Percentiles rank a stretch among this genome's conserved stretches.
Evolutionary conservation across 768 basidiomycete genomes (phyloP).

Genomic region (Termitomyces heimii): DNA sequence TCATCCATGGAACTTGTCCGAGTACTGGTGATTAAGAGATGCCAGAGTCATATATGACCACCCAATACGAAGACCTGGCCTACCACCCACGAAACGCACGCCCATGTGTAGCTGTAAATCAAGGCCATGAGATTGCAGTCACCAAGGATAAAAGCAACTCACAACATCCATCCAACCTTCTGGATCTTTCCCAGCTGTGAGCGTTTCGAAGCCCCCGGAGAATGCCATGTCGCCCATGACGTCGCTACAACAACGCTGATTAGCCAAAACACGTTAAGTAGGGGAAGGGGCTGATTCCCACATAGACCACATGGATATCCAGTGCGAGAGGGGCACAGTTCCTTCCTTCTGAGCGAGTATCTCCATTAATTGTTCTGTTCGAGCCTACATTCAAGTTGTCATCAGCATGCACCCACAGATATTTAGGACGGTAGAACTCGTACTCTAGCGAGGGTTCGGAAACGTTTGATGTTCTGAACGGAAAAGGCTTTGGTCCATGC

Average conservation of each 20-base stretch:
- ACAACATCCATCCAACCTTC: slow-evolving; percentile 21
- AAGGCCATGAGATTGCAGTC: not conserved
- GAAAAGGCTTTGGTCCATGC: not conserved
- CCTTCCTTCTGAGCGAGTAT: not conserved
- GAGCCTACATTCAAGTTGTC: not conserved
- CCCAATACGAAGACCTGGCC: not conserved
- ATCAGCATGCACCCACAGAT: not conserved
- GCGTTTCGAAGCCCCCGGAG: slow-evolving; percentile 20
- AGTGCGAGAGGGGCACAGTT: slow-evolving; percentile 11
- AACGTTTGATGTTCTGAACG: not conserved
- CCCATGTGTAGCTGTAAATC: slow-evolving; percentile 14
- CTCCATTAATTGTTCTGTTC: not conserved
- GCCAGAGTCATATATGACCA: not conserved
- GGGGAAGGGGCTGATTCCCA: slow-evolving; percentile 3
- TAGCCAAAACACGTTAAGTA: not conserved
- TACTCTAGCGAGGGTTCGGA: not conserved
- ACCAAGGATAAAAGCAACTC: not conserved
- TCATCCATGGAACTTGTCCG: slow-evolving; percentile 20
- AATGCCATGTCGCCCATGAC: slow-evolving; percentile 22
- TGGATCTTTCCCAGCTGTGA: slow-evolving; percentile 14
- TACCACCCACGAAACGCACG: slow-evolving; percentile 14
- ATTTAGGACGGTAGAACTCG: not conserved
- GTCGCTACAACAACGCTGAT: slow-evolving; percentile 10
- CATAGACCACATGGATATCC: slow-evolving; percentile 14
- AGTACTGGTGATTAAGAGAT: slow-evolving; percentile 6